A percentile compares a stretch with the other conserved stretches of the same genome.
Evolutionary conservation across 2,329 filamentous ascomycete genomes (phyloP).

Genomic region (Paramyrothecium sp.): DNA sequence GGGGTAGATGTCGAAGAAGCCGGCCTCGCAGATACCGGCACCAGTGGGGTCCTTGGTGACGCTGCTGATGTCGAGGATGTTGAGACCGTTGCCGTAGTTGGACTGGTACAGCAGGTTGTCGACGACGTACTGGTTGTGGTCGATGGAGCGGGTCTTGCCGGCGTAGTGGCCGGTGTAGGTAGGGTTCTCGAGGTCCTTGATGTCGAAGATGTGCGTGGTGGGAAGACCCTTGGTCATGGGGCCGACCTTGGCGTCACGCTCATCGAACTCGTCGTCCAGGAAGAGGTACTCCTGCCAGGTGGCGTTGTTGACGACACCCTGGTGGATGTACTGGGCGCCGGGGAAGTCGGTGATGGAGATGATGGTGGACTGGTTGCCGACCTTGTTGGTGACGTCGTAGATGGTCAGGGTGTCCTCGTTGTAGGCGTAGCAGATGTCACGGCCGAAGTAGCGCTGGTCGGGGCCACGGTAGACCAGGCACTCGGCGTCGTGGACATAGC

Average conservation of each 20-base stretch:
- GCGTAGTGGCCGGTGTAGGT: slow-evolving; percentile 37
- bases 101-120: slow-evolving; percentile 41
- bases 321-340: slow-evolving; percentile 54
- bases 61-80: slow-evolving; percentile 29
- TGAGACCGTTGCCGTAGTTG: slow-evolving; percentile 46
- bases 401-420: slow-evolving; percentile 3
- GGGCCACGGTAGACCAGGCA: slow-evolving; percentile 1
- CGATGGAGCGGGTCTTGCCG: slow-evolving; percentile 33
- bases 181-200: slow-evolving; percentile 35
- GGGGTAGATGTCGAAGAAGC: slow-evolving; percentile 46
- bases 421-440: slow-evolving; percentile 9
- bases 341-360: slow-evolving; percentile 52
- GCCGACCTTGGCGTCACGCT: slow-evolving; percentile 33
- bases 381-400: slow-evolving; percentile 43
- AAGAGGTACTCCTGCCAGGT: slow-evolving; percentile 37
- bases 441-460: not conserved
- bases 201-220: slow-evolving; percentile 47
- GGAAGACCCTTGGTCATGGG: slow-evolving; percentile 2
- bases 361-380: slow-evolving; percentile 31
- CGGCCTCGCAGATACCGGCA: slow-evolving; percentile 35
- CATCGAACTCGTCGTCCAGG: slow-evolving; percentile 52
- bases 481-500: slow-evolving; percentile 2
- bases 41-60: slow-evolving; percentile 35
- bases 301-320: slow-evolving; percentile 50
- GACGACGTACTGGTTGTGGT: slow-evolving; percentile 45